Evolutionary conservation across 2,329 filamentous ascomycete species (phyloP).

Genomic region (Aurifilum marmelostoma): DNA sequence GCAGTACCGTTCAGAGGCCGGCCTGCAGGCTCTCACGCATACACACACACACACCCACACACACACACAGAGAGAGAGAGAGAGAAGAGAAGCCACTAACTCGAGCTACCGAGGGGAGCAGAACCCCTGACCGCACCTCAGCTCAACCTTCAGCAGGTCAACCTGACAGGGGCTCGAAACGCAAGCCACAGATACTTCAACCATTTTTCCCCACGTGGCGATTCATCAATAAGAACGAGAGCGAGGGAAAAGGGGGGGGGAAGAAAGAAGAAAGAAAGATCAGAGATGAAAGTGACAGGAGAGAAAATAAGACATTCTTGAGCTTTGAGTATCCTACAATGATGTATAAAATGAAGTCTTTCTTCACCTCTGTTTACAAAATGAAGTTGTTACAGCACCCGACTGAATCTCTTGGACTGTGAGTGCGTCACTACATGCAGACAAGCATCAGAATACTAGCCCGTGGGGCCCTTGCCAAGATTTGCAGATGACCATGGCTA

Average conservation of each 20-base stretch:
- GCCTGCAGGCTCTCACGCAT: not conserved
- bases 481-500: not conserved
- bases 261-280: not conserved
- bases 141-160: conserved; percentile 16
- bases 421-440: not conserved
- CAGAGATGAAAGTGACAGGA: not conserved
- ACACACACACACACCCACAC: not conserved
- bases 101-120: not conserved
- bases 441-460: not conserved
- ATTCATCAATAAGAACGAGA: not conserved
- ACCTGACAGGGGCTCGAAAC: not conserved
- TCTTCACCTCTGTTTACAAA: not conserved
- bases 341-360: not conserved
- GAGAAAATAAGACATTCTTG: not conserved
- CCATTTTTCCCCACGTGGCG: not conserved
- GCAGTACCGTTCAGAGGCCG: not conserved
- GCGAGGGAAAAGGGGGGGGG: not conserved
- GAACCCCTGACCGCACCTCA: conserved; percentile 10
- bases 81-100: not conserved
- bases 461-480: not conserved
- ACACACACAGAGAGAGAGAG: too few species aligned
- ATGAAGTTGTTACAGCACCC: not conserved
- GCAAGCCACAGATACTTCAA: not conserved
- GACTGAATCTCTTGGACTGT: not conserved
- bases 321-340: not conserved